Base-by-base conservation (phyloP, 495 filamentous ascomycete species). In the Chaetomium fimeti region DNA sequence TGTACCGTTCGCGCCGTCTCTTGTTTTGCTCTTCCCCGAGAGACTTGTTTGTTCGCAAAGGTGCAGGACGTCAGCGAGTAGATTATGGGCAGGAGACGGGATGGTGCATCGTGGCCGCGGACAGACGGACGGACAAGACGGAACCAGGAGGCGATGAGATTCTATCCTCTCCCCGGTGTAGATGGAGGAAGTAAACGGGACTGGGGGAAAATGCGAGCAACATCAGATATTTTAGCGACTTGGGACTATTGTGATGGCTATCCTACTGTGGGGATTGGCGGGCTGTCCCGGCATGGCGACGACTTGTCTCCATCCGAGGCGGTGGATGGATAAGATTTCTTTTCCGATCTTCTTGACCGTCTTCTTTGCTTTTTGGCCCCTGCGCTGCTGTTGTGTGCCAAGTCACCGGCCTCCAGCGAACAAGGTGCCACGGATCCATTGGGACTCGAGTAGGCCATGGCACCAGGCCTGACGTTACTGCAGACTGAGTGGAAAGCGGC, bases 11-110 rank as follows among this genome's bases (percentile, higher is more conserved):
- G 66, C 61, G 63, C 52, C 62, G 56, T 71, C 20, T 62, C 47
- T 18, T 32, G 36, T 52, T 43, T 63, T 58, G 47, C 60, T 42
- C 28, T 36, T 48, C 53, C 9, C 45, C 36, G 29, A 48, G 28
- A 58, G 52, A 62, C 69, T 72, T 78, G 75, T 78, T 78, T 76
- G 74, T 66, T 71, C 77, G 73, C 76, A 72, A 75, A 73, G 69
- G 70, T 78, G 72, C 77, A 75, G 72, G 66, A 74, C 71, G 69
- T 69, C 69, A 72, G 71, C 70, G 66, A 71, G 67, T 64, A 67
- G 70, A 76, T 75, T 77, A 77, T 69, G 72, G 68, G 72, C 65
- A 70, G 65, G 62, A 64, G 63, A 65, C 78, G 78, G 78, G 74
- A 76, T 71, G 60, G 69, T 79, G 78, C 78, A 80, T 78, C 70